Evolutionary conservation across 495 filamentous ascomycete genomes (phyloP), one percentile per base, ranked within the genome.

Genomic region (Aspergillus sparsus): DNA sequence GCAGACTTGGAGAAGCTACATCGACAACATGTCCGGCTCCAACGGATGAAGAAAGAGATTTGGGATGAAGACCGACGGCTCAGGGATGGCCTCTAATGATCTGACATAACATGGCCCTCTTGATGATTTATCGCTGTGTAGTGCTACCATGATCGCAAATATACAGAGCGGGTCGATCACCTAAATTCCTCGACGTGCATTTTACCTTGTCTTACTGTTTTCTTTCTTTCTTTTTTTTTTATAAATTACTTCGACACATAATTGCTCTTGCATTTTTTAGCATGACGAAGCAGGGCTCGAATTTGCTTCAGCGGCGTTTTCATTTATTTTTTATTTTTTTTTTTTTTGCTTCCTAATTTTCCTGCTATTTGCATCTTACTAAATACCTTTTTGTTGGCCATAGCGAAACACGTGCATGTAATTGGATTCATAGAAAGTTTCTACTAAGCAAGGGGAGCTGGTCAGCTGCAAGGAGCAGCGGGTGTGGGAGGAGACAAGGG

Each of bases 1-100:
- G 74, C 80, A 21, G 85, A 87, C 61, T 63, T 90, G 55, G 76
- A 81, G 4, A 69, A 81, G 46, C 63, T 91, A 59, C 70, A 83
- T 46, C 80, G 80, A 42, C 86, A 89, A 84, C 87, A 86, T 64
- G 68, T 76, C 11, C 77, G 80, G 13, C 75, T 92, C 36, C 73
- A 80, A 46, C 63, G 58, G 12, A 84, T 89, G 82, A 92, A 92
- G 75, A 74, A 74, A 53, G 82, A 90, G 47, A 91, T 92, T 47
- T 84, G 83, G 70, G 75, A 77, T 39, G 77, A 82, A 56, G 65
- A 72, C 54, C 65, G 65, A 58, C 63, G 68, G 37, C 66, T 75
- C 6, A 71, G 65, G 27, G 63, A 69, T 15, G 67, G 63, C 31
- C 56, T 63, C 36, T 67, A 52, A 63, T 45, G 21, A n/a, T 53